Base-by-base conservation (phyloP, 805 yeast genomes). In the Lipomyces yamanashiensis region DNA sequence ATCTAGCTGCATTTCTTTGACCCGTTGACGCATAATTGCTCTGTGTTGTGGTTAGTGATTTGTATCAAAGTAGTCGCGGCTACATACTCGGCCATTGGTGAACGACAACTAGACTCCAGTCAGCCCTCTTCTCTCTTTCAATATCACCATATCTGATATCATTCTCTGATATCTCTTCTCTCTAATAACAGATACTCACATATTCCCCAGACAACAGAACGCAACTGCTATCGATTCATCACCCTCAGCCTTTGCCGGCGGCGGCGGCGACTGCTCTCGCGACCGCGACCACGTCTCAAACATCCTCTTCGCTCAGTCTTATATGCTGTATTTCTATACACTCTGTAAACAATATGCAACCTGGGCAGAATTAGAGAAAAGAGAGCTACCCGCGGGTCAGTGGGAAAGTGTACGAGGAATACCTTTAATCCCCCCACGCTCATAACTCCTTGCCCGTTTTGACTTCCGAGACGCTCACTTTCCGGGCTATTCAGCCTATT, bases 31-130 rank as follows among this genome's bases (percentile, higher is more conserved):
- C 57, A 64, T 23, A 2, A 62, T 53, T 17, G 59, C 69, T 36
- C 63, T 51, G 28, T 17, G 15, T 34, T 12, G 12, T 7, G 33
- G n/a, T 45, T 48, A 37, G 68, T 45, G 10, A 43, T n/a, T 13
- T 6, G 23, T 4, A 9, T 12, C 50, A 10, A n/a, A 10, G n/a
- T 41, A 41, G 40, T 39, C 17, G 15, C 41, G 15, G 23, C 41
- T 45, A 69, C 77, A 57, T 68, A 74, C 77, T 93, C 98, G 0
- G 98, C 98, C 98, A 92, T 93, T 13, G 98, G 98, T 1, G 97
- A 91, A 54, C 98, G 58, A 55, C 55, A 61, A 19, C 67, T 58
- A 15, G 8, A 23, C 7, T 15, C 12, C 28, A n/a, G 36, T 48
- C 19, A 57, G 61, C 37, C 61, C 39, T 36, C 7, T 8, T 9